Percentiles rank a stretch among this genome's conserved stretches.
Evolutionary conservation across 345 rosid genomes (phyloP).

Genomic region (Citrus medica): DNA sequence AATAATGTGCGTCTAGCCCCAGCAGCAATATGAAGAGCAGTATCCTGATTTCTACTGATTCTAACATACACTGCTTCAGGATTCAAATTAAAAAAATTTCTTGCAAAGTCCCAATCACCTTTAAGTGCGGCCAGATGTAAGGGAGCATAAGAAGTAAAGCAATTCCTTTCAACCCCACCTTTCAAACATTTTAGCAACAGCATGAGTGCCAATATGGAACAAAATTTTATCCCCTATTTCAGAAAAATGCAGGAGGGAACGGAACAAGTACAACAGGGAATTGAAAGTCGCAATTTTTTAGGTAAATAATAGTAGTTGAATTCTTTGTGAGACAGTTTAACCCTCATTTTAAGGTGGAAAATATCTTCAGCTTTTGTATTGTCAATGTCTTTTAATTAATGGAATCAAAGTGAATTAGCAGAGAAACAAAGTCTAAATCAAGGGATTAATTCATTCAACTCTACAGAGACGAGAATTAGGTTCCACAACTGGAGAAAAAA

Average conservation of each 20-base stretch:
- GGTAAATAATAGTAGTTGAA: neutral
- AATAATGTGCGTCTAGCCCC: slow-evolving; percentile 29
- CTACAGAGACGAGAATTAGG: no score
- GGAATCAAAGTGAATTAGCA: neutral
- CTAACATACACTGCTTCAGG: slow-evolving; percentile 23
- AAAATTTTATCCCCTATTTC: neutral
- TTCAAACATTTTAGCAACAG: neutral
- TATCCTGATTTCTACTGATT: slow-evolving; percentile 26
- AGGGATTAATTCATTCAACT: no score
- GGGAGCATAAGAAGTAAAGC: slow-evolving; percentile 20
- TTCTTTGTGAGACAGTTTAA: neutral
- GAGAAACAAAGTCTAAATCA: neutral
- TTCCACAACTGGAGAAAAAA: no score
- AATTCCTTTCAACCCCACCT: neutral
- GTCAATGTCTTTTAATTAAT: neutral
- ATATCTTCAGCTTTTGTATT: neutral
- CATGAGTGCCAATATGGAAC: neutral
- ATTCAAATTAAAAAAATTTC: slow-evolving; percentile 20
- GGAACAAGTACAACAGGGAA: neutral
- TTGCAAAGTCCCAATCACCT: slow-evolving; percentile 43
- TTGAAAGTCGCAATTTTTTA: neutral
- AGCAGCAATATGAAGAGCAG: slow-evolving; percentile 44
- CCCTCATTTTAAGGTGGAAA: neutral
- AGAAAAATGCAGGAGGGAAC: neutral
- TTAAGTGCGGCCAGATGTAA: slow-evolving; percentile 35